Conservation (phyloP, 1,284 basidiomycete genomes). For the Pyrrhoderma lamaoense region DNA sequence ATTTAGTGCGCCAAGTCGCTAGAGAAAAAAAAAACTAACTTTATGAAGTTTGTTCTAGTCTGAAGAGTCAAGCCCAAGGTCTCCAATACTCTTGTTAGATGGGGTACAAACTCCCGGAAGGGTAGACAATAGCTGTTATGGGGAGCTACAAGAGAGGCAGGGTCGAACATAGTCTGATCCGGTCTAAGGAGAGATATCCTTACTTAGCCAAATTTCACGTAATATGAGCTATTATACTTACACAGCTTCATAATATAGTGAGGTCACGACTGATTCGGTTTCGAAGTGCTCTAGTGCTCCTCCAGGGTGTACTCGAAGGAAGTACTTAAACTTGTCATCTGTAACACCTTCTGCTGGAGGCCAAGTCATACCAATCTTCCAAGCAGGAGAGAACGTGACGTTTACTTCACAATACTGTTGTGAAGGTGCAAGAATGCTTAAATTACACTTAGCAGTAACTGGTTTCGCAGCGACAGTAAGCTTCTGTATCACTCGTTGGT, state of each 20-base stretch:
- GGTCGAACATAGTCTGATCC: constrained; percentile 14
- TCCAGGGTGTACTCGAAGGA: constrained; percentile 58
- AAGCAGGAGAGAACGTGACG: constrained; percentile 56
- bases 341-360: constrained; percentile 60
- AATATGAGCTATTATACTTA: constrained; percentile 12
- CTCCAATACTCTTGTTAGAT: constrained; percentile 68
- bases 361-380: constrained; percentile 68
- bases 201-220: background rate
- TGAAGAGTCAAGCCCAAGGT: constrained; percentile 72
- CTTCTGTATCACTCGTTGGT: constrained; percentile 65
- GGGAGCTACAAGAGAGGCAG: constrained; percentile 44
- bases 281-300: constrained; percentile 26
- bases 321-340: constrained; percentile 71
- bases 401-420: constrained; percentile 72
- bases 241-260: constrained; percentile 27
- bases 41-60: constrained; percentile 70
- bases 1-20: background rate
- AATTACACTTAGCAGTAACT: constrained; percentile 61
- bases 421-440: constrained; percentile 61
- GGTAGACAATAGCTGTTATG: constrained; percentile 77
- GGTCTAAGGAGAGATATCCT: constrained; percentile 8
- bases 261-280: constrained; percentile 23
- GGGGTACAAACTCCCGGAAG: constrained; percentile 67
- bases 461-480: constrained; percentile 65
- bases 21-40: constrained; percentile 35